Evolutionary conservation across 2,329 filamentous ascomycete species (phyloP).

Genomic region (Aspergillus transmontanensis): DNA sequence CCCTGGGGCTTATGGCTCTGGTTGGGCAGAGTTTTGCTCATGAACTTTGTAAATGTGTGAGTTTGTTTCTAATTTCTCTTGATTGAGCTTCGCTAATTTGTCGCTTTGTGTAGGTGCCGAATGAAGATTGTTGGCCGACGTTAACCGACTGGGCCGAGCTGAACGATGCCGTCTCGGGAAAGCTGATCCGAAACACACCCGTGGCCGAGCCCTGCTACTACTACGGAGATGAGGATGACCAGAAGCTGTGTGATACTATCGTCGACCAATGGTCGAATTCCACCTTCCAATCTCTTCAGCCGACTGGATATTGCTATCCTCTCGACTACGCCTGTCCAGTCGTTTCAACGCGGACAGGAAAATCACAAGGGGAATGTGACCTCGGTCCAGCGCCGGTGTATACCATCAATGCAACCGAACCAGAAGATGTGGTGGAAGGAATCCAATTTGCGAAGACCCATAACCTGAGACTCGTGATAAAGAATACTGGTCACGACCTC

Average conservation of each 20-base stretch:
- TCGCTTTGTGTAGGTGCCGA: not conserved
- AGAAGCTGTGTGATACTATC: not conserved
- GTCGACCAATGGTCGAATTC: not conserved
- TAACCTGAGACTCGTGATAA: conserved; percentile 10
- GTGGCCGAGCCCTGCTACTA: not conserved
- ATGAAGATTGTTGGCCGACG: not conserved
- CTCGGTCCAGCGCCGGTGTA: not conserved
- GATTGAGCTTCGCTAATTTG: not conserved
- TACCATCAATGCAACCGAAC: conserved; percentile 9
- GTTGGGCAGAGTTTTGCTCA: not conserved
- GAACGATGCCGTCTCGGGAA: conserved; percentile 1
- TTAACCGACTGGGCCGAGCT: not conserved
- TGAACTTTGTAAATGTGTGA: not conserved
- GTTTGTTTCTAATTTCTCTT: not conserved
- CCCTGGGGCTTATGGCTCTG: not conserved
- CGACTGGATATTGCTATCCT: not conserved
- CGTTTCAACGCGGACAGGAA: not conserved
- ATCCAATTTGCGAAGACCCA: conserved; percentile 9
- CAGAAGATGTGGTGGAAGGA: conserved; percentile 7
- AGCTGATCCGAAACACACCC: not conserved
- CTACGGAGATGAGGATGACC: not conserved
- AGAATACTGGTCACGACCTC: conserved; percentile 13
- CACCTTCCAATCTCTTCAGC: not conserved
- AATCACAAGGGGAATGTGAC: not conserved
- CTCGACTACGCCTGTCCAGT: not conserved